A percentile compares a stretch with the other conserved stretches of the same genome.
phyloP scores from a whole-genome alignment of 345 rosid species.

The Anacardium occidentale region DNA sequence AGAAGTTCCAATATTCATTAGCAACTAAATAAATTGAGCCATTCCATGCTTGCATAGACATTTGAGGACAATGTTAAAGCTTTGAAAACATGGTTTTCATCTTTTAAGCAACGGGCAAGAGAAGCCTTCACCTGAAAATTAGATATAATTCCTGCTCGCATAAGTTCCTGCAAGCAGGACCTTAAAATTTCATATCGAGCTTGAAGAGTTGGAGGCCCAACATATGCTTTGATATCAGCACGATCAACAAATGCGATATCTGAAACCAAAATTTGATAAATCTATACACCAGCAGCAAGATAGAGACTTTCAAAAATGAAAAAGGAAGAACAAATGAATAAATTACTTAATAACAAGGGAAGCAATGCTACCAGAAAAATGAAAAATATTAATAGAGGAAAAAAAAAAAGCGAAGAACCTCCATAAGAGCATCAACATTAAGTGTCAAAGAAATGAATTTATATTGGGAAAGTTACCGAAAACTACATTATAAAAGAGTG shows the following conservation, averaged over 20 bases:
- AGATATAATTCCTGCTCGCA: conserved; percentile 66
- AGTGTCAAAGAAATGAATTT: not conserved
- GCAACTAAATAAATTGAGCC: not conserved
- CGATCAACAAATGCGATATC: conserved; percentile 96
- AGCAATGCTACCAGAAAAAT: not conserved
- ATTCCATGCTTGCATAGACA: not conserved
- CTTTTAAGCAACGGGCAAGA: not conserved
- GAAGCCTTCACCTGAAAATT: conserved; percentile 50
- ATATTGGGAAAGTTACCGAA: not conserved
- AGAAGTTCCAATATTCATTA: conserved; percentile 20
- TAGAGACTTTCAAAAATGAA: conserved; percentile 1
- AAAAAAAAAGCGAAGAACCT: not conserved
- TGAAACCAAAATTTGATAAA: conserved; percentile 33
- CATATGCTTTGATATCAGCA: conserved; percentile 96
- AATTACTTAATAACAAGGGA: not conserved
- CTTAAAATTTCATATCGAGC: conserved; percentile 91
- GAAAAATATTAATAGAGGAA: not conserved
- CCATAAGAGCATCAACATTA: not conserved
- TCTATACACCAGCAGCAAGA: not conserved
- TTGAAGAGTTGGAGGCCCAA: conserved; percentile 92
- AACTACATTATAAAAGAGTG: not conserved
- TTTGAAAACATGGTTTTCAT: conserved; percentile 8
- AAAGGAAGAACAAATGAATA: not conserved
- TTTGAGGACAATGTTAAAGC: conserved; percentile 1
- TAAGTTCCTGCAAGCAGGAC: conserved; percentile 80